Evolutionary conservation across 352 stramenopile species (phyloP).

Genomic region (Peronospora destructor): DNA sequence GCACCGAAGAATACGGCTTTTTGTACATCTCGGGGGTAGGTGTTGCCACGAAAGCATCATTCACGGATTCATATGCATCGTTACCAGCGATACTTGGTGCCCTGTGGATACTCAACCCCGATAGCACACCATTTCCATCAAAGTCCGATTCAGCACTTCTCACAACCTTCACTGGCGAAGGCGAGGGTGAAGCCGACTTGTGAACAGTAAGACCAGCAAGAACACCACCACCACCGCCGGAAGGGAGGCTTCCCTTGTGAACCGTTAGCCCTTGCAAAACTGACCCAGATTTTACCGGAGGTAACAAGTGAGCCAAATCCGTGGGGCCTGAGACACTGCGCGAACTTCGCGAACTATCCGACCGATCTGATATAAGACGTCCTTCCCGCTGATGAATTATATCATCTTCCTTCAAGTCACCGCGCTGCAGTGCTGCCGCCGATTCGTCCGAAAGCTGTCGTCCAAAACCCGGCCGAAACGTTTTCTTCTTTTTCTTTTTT

Average conservation of each 20-base stretch:
- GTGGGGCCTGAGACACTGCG: constrained; percentile 38
- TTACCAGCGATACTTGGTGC: constrained; percentile 17
- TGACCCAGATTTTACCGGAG: constrained; percentile 46
- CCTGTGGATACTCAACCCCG: constrained; percentile 44
- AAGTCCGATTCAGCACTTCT: constrained; percentile 18
- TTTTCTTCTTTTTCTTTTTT: constrained; percentile 84
- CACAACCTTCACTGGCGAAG: constrained; percentile 25
- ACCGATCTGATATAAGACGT: constrained; percentile 21
- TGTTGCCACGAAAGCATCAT: constrained; percentile 16
- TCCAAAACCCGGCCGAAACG: constrained; percentile 75
- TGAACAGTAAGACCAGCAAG: constrained; percentile 68
- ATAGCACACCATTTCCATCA: constrained; percentile 32
- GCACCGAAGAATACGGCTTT: constrained; percentile 16
- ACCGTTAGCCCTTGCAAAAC: constrained; percentile 63
- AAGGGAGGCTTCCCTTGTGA: constrained; percentile 24
- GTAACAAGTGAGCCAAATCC: constrained; percentile 61
- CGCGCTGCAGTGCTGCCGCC: constrained; percentile 62
- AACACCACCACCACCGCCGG: constrained; percentile 34
- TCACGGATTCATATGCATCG: constrained; percentile 9
- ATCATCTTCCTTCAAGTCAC: constrained; percentile 70
- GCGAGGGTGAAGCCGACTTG: constrained; percentile 28
- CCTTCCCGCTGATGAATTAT: constrained; percentile 39
- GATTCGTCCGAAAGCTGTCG: constrained; percentile 81
- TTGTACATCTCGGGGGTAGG: constrained; percentile 22
- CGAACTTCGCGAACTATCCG: constrained; percentile 25